Base-by-base conservation (phyloP, 768 basidiomycete species). In the Trametes sanguinea region DNA sequence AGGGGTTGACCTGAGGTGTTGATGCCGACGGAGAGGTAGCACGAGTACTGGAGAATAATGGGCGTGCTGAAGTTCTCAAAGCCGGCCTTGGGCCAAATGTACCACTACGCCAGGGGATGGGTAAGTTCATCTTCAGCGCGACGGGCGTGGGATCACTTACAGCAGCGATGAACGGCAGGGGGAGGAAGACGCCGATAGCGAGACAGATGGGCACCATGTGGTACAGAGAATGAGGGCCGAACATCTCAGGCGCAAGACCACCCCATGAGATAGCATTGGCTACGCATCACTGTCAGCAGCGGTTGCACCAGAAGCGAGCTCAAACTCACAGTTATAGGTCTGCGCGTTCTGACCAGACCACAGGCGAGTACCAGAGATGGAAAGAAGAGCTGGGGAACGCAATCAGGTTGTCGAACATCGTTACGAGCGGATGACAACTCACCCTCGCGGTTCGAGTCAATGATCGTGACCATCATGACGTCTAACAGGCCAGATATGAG, bases 221-320 rank as follows among this genome's bases (percentile, higher is more conserved):
- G 62, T 64, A 66, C 30, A 51, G 27, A 17, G 47, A 43, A 27
- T 62, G 46, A 27, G 60, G 30, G 33, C 69, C 63, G 58, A 64
- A 67, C 61, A 64, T 61, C 22, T 67, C 61, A 44, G 56, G 64
- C 11, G 16, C 81, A 30, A 85, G 77, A 2, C 81, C 85, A 58
- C 85, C 84, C 83, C 84, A 86, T 2, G 85, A 76, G 29, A 85
- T 77, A 6, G 84, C 84, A 65, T 72, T 70, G 14, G 64, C 64
- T 65, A 14, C 9, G n/a, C 8, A 11, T 47, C 4, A 11, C 30
- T 27, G 14, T 42, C 7, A 13, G 16, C 9, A 10, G 17, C 13
- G 0, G 22, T n/a, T 16, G 8, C n/a, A 14, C 4, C 14, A 8
- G 2, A 16, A 37, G 37, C 6, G 13, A 6, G 13, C 0, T 33